Base-by-base conservation (phyloP, 768 basidiomycete genomes). In the Gymnopilus dilepis region DNA sequence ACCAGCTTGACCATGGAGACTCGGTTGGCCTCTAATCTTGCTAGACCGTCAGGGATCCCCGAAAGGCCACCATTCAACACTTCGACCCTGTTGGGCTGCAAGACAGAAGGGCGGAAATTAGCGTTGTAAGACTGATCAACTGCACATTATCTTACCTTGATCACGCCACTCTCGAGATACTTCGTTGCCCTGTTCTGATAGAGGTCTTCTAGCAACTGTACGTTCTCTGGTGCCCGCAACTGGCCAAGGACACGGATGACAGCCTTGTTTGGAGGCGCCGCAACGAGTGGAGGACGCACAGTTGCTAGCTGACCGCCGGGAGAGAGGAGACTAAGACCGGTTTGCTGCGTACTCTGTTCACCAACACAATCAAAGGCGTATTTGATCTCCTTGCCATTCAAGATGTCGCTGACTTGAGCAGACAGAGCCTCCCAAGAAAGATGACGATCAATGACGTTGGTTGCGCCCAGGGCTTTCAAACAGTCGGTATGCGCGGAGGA, bases 1-100 rank as follows among this genome's bases (percentile, higher is more conserved):
- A 83, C 73, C 38, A 83, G 64, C 69, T 84, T 83, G 34, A 74
- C 68, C 1, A 76, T 80, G 55, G 80, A 80, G 31, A 82, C 75
- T 65, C 73, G 68, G 24, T 76, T 73, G 4, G 73, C 69, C 60
- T 75, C 71, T 63, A 84, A 66, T 51, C 76, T 72, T 69, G 73
- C 74, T 45, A 84, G 67, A 26, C 77, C 83, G 21, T 73, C 69
- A 31, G 69, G 67, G 59, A 84, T 77, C 7, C 78, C 83, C 13
- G 66, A 71, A 30, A 84, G 70, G 13, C 83, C 83, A 15, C 73
- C 72, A 2, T 77, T 69, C n/a, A 84, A 43, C 19, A 77, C 60
- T 53, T 82, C 80, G 1, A 80, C 71, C 34, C 65, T 68, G 69
- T 81, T 82, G 3, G 82, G 80, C 82, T 84, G 47, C 1, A 59